A percentile compares a stretch with the other conserved stretches of the same genome.
phyloP scores from a whole-genome alignment of 2,329 filamentous ascomycete genomes.

The Teratosphaeria zuluensis region DNA sequence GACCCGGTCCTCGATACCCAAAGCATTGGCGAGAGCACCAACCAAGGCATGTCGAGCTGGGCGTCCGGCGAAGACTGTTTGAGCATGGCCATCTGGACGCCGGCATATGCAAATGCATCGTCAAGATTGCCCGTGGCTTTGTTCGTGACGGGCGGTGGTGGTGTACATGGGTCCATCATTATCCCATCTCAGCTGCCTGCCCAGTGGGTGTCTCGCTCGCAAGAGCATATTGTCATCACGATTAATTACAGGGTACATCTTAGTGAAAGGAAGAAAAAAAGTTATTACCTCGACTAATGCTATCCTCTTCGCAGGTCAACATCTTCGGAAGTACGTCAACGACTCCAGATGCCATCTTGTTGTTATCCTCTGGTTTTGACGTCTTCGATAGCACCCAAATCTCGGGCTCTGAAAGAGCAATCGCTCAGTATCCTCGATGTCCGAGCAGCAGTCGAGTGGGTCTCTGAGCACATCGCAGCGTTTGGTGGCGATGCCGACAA shows the following conservation, averaged over 20 bases:
- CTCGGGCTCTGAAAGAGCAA: neutral
- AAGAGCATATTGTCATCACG: neutral
- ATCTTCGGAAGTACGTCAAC: neutral
- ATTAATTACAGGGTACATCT: neutral
- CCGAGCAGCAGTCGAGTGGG: neutral
- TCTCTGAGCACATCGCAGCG: neutral
- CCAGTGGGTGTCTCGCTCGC: neutral
- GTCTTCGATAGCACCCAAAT: neutral
- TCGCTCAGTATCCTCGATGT: neutral
- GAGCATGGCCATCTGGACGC: constrained; percentile 37
- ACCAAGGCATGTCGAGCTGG: neutral
- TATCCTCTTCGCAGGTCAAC: neutral
- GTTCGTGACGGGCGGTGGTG: constrained; percentile 39
- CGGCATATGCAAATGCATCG: constrained; percentile 19
- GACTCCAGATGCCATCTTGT: neutral
- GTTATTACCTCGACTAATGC: too few relatives aligned
- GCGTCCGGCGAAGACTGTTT: constrained; percentile 31
- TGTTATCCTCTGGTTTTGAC: neutral
- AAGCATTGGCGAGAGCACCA: neutral
- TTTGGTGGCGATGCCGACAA: neutral
- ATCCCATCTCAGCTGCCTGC: neutral
- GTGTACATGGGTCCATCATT: neutral
- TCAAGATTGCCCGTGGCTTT: constrained; percentile 33
- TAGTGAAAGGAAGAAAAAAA: too few relatives aligned
- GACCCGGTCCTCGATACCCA: neutral